Percentiles rank a stretch among this genome's conserved stretches.
Evolutionary conservation across 768 basidiomycete genomes (phyloP).

Genomic region (Trametes meyenii): DNA sequence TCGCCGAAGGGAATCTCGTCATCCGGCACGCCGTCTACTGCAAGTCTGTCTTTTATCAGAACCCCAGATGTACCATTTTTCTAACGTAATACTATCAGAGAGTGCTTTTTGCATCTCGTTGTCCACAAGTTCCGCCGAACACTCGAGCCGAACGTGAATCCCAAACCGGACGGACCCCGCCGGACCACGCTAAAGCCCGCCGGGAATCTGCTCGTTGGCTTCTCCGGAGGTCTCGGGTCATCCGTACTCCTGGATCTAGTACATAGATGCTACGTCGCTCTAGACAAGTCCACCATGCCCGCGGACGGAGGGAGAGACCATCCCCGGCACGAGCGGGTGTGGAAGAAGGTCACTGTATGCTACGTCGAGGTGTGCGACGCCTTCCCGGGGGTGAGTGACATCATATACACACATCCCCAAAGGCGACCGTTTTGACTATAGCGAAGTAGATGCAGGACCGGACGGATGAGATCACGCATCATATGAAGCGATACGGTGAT

Average conservation of each 20-base stretch:
- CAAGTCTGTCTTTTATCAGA: conserved; percentile 51
- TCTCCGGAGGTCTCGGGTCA: conserved; percentile 82
- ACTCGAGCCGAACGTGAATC: conserved; percentile 67
- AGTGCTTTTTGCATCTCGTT: conserved; percentile 68
- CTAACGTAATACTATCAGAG: conserved; percentile 39
- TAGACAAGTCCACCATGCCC: conserved; percentile 32
- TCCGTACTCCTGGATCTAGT: conserved; percentile 73
- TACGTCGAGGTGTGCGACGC: conserved; percentile 72
- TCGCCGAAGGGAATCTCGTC: conserved; percentile 63
- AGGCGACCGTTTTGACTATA: neutral
- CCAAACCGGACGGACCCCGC: conserved; percentile 54
- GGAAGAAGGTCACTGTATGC: conserved; percentile 64
- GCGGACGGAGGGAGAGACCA: conserved; percentile 63
- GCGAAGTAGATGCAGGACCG: conserved; percentile 53
- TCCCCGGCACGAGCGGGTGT: conserved; percentile 62
- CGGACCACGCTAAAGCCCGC: conserved; percentile 64
- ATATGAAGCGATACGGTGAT: conserved; percentile 50
- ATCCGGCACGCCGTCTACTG: conserved; percentile 84
- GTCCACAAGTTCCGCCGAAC: conserved; percentile 64
- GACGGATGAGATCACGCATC: conserved; percentile 50
- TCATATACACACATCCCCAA: neutral
- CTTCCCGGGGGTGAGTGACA: conserved; percentile 56
- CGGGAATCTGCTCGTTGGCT: conserved; percentile 68
- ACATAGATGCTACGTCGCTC: conserved; percentile 48
- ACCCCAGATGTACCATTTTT: neutral